A percentile compares a stretch with the other conserved stretches of the same genome.
Evolutionary conservation across 2,329 filamentous ascomycete genomes (phyloP).

Genomic region (Colletotrichum simmondsii): DNA sequence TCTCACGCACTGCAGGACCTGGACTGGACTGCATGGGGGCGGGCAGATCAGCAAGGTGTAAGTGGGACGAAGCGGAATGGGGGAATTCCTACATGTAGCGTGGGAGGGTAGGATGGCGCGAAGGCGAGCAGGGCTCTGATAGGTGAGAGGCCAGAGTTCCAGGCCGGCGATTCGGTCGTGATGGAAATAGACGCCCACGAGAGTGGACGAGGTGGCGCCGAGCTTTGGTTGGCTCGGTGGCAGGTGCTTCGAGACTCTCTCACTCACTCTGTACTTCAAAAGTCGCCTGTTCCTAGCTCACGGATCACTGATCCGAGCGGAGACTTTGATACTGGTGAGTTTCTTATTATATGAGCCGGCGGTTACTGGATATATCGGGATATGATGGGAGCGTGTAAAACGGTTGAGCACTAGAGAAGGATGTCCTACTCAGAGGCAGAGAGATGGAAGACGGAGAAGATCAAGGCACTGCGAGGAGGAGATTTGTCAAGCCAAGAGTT

Average conservation of each 20-base stretch:
- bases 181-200: slow-evolving; percentile 58
- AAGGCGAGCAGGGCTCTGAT: slow-evolving; percentile 50
- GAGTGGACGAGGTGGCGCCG: slow-evolving; percentile 47
- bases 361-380: background rate
- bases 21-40: slow-evolving; percentile 30
- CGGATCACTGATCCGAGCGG: slow-evolving; percentile 9
- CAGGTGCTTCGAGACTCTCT: slow-evolving; percentile 21
- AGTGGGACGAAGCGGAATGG: slow-evolving; percentile 45
- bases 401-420: background rate
- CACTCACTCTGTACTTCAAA: background rate
- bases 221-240: slow-evolving; percentile 37
- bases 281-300: slow-evolving; percentile 17
- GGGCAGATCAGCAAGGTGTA: slow-evolving; percentile 48
- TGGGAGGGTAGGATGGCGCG: slow-evolving; percentile 37
- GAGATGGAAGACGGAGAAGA: background rate
- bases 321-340: background rate
- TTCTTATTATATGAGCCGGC: background rate
- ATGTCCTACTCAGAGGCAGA: background rate
- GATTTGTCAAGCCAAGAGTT: slow-evolving; percentile 16
- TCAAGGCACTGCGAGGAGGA: background rate
- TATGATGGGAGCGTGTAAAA: background rate
- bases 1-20: slow-evolving; percentile 43
- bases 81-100: slow-evolving; percentile 44
- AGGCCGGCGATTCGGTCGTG: slow-evolving; percentile 48
- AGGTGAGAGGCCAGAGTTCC: slow-evolving; percentile 53